phyloP scores from a whole-genome alignment of 73 alveolate genomes.

The Tetrahymena thermophila region DNA sequence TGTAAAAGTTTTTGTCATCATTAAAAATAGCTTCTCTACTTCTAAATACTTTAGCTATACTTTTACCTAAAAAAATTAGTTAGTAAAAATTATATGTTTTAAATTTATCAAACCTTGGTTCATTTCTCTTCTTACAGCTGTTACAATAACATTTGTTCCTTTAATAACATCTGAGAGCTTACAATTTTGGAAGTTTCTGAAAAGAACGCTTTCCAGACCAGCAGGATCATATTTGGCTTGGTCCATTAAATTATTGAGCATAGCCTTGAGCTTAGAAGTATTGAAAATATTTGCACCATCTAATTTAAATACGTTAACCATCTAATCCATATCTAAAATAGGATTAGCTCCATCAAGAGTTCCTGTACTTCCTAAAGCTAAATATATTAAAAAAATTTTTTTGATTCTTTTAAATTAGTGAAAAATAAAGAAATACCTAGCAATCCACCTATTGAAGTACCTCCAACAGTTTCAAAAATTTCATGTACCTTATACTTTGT shows the following conservation, averaged over 20 bases:
- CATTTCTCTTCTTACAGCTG: constrained; percentile 19
- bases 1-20: constrained; percentile 12
- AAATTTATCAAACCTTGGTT: not conserved
- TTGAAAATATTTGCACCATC: constrained; percentile 19
- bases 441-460: constrained; percentile 40
- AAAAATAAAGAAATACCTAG: not conserved
- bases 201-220: constrained; percentile 18
- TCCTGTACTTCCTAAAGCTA: constrained; percentile 21
- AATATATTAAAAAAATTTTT: too few relatives aligned
- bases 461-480: constrained; percentile 31
- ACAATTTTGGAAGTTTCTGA: not conserved
- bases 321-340: constrained; percentile 12
- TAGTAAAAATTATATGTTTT: too few relatives aligned
- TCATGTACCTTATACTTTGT: constrained; percentile 19
- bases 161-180: constrained; percentile 9
- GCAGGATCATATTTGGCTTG: constrained; percentile 21
- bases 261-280: constrained; percentile 4
- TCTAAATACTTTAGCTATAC: constrained; percentile 22
- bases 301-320: constrained; percentile 1
- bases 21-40: constrained; percentile 16
- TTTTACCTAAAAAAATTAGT: not conserved
- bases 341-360: constrained; percentile 13
- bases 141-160: constrained; percentile 17
- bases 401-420: not conserved
- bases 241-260: not conserved